Evolutionary conservation across 441 rosid species (phyloP), one percentile per base, ranked within the genome.

Genomic region (Metrosideros polymorpha): DNA sequence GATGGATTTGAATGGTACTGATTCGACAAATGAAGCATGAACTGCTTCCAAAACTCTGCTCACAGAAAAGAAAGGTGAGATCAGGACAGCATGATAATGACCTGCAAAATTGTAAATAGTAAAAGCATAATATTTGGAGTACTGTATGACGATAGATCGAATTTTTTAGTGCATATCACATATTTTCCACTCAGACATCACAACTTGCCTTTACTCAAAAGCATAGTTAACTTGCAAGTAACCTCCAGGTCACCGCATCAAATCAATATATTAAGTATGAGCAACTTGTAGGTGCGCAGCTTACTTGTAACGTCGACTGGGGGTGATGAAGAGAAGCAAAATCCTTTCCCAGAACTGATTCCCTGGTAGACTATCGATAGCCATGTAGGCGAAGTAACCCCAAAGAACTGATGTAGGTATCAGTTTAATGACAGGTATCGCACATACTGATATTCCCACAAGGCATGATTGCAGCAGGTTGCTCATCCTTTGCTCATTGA

Each of bases 1-100:
- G 82, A 94, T 96, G 50, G 86, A 56, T 87, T 92, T 95, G 94
- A 88, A 94, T 1, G 98, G 98, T 87, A 96, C 98, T 10, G 88
- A 88, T 91, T 94, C 98, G 85, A 96, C 90, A 84, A 91, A 97
- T 63, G 98, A 93, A 84, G 99, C 95, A 89, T 95, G 99, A 85
- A 82, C 87, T 13, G 94, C 93, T 91, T 94, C 98, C 87, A 95
- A 86, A 59, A 96, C 91, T 88, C 99, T 97, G 94, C 86, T 42
- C 49, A 75, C 29, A 24, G 18, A 83, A 56, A 52, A 27, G 43
- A 83, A 83, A 39, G 27, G 49, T 22, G 25, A 71, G 82, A 71
- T 39, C 49, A 71, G 49, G 82, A 75, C 49, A 75, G 49, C 49
- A 24, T 75, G 49, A 42, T 3, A 75, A 75, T 39, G 17, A 42